Conservation (phyloP, 768 basidiomycete genomes). For the Lactifluus volemus region DNA sequence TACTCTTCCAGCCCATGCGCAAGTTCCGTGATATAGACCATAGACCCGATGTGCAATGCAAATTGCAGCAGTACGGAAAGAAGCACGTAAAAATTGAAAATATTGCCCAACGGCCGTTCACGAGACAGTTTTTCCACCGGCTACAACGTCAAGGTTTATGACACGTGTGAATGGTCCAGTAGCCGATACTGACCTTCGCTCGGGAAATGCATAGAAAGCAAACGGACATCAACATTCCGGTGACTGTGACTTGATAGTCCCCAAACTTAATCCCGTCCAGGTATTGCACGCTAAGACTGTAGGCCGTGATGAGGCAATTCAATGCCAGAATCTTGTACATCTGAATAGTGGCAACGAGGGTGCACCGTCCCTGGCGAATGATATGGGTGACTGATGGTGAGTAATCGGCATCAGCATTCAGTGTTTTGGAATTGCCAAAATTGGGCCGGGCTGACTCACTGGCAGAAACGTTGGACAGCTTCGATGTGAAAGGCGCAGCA, state of each 20-base stretch:
- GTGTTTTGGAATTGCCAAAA: neutral
- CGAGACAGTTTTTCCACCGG: slow-evolving; percentile 94
- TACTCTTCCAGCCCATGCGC: slow-evolving; percentile 72
- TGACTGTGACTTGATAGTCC: slow-evolving; percentile 96
- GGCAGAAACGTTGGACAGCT: slow-evolving; percentile 93
- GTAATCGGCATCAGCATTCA: neutral
- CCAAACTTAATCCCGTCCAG: slow-evolving; percentile 99
- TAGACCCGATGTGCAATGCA: slow-evolving; percentile 79
- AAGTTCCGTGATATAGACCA: slow-evolving; percentile 90
- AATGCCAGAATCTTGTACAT: slow-evolving; percentile 99
- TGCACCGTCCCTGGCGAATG: slow-evolving; percentile 97
- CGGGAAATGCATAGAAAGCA: slow-evolving; percentile 98
- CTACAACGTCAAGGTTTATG: slow-evolving; percentile 31
- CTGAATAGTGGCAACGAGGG: slow-evolving; percentile 95
- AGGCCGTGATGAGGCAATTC: slow-evolving; percentile 98
- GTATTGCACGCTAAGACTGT: slow-evolving; percentile 94
- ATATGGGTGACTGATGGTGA: slow-evolving; percentile 74
- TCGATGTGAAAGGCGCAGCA: slow-evolving; percentile 97
- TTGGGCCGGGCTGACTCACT: slow-evolving; percentile 44
- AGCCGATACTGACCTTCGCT: slow-evolving; percentile 62
- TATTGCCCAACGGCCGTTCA: slow-evolving; percentile 89
- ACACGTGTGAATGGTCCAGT: neutral
- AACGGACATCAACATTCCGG: slow-evolving; percentile 94
- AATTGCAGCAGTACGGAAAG: slow-evolving; percentile 90
- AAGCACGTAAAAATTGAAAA: slow-evolving; percentile 94